Evolutionary conservation across 495 filamentous ascomycete genomes (phyloP).

Genomic region (Penicillium angulare): DNA sequence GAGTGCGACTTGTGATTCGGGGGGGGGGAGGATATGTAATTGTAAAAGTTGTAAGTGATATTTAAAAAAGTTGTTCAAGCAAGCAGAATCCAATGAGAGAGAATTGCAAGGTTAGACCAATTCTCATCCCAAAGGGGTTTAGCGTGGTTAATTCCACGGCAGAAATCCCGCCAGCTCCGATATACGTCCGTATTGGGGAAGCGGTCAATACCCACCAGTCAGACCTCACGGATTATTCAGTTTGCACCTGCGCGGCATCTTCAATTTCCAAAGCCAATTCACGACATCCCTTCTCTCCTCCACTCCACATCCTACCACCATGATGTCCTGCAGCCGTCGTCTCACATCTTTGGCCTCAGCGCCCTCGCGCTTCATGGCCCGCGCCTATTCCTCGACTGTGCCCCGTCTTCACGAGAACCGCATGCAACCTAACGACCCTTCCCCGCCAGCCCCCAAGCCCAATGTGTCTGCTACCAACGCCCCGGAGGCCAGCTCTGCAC

Average conservation of each 20-base stretch:
- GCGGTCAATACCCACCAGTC: constrained; percentile 24
- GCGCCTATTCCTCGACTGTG: constrained; percentile 49
- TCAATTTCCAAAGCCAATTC: constrained; percentile 19
- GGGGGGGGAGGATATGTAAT: no score
- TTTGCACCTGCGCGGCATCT: constrained; percentile 11
- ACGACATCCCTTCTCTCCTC: constrained; percentile 7
- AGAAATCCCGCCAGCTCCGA: constrained; percentile 17
- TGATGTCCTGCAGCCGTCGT: constrained; percentile 58
- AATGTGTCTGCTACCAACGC: constrained; percentile 64
- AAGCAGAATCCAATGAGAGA: constrained; percentile 1
- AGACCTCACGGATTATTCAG: constrained; percentile 34
- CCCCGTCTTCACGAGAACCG: constrained; percentile 49
- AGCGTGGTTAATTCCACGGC: constrained; percentile 19
- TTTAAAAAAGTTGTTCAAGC: no score
- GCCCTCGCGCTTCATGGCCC: constrained; percentile 35
- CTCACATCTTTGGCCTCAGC: constrained; percentile 39
- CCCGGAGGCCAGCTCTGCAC: constrained; percentile 59
- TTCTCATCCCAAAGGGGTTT: no score
- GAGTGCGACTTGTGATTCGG: no score
- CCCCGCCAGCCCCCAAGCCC: constrained; percentile 41
- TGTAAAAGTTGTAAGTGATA: no score
- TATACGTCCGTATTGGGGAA: constrained; percentile 3
- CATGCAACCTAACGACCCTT: constrained; percentile 55
- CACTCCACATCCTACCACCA: constrained; percentile 34
- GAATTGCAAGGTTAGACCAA: no score